Conservation (phyloP, 108 stramenopile species). For the Discostella stelligeroides region DNA sequence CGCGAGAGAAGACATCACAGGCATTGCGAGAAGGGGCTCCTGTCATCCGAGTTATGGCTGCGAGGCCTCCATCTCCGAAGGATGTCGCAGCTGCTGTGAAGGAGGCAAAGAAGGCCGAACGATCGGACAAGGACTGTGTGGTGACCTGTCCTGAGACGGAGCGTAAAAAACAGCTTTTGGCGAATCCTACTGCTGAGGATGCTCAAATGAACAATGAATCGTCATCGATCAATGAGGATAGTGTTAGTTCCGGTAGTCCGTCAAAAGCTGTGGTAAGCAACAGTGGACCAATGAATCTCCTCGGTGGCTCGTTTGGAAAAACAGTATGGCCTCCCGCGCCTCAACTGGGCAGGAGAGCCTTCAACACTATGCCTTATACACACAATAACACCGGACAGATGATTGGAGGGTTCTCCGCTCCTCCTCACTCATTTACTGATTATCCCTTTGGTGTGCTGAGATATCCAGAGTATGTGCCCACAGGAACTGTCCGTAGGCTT, state of each 20-base stretch:
- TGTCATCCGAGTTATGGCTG: constrained; percentile 55
- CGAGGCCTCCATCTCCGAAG: not conserved
- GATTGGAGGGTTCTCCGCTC: constrained; percentile 12
- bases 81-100: constrained; percentile 26
- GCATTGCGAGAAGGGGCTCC: constrained; percentile 87
- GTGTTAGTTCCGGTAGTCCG: no score
- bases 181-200: not conserved
- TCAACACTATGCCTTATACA: constrained; percentile 9
- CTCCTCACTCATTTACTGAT: constrained; percentile 7
- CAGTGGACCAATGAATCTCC: no score
- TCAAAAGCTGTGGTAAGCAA: no score
- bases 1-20: constrained; percentile 79
- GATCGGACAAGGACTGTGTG: constrained; percentile 20
- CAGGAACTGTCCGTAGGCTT: constrained; percentile 39
- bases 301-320: no score
- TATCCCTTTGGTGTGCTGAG: constrained; percentile 4
- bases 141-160: not conserved
- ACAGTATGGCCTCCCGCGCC: constrained; percentile 13
- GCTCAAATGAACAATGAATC: no score
- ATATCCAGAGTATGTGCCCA: constrained; percentile 24
- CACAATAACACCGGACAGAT: constrained; percentile 6
- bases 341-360: constrained; percentile 4
- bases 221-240: no score
- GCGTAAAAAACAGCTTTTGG: no score
- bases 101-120: constrained; percentile 32